A percentile compares a stretch with the other conserved stretches of the same genome.
These are phyloP conservation scores for Aspergillus costaricaensis DNA, from an alignment of 2,329 filamentous ascomycete species.

Conservation along the genomic window DNA sequence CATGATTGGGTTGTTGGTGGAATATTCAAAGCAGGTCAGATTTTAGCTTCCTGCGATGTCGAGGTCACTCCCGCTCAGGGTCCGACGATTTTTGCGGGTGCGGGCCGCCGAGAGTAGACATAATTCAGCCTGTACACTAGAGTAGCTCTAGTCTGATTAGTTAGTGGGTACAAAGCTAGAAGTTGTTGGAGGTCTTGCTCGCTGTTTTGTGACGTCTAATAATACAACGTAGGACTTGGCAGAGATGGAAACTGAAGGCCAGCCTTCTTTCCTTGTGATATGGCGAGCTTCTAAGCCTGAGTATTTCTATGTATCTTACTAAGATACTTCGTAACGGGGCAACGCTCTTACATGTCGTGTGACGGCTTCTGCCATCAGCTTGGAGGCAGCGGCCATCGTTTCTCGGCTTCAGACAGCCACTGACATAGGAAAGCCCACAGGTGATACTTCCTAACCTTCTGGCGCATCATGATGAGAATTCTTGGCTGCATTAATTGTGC, in stretches of 20 bases:
- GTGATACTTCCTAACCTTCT: not conserved
- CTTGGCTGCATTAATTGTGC: not conserved
- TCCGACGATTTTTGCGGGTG: not conserved
- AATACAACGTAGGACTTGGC: too few relatives aligned
- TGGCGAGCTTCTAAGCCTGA: not conserved
- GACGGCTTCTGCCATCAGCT: not conserved
- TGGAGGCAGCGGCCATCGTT: not conserved
- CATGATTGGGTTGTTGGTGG: not conserved
- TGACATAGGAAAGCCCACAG: not conserved
- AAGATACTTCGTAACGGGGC: not conserved
- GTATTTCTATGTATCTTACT: not conserved
- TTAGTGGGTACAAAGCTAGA: too few relatives aligned
- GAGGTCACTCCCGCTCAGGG: too few relatives aligned
- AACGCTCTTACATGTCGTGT: not conserved
- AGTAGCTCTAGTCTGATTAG: too few relatives aligned
- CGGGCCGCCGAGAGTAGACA: not conserved
- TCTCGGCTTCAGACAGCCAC: not conserved
- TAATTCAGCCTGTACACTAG: too few relatives aligned
- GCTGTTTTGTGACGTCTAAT: too few relatives aligned
- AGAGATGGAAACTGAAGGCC: too few relatives aligned
- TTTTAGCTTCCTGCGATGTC: too few relatives aligned
- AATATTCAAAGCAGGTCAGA: not conserved
- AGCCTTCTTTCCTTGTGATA: too few relatives aligned
- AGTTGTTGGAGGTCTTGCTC: too few relatives aligned
- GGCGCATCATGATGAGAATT: not conserved